phyloP scores from a whole-genome alignment of 2,329 filamentous ascomycete genomes.

The Pestalotiopsis fici region DNA sequence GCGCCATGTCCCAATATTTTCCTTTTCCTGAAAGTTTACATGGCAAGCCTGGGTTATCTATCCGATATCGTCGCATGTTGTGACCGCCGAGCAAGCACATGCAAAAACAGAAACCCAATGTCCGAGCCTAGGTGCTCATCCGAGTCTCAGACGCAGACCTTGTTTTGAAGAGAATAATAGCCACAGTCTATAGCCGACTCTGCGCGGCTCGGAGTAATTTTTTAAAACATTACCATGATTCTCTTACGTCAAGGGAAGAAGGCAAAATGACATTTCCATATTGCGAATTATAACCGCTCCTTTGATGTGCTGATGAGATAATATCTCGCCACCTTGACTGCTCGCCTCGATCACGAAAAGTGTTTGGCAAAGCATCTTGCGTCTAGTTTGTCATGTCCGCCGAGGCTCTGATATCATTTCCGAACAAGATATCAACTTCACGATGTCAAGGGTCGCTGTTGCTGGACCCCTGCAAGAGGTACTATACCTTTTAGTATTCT shows the following conservation, averaged over 20 bases:
- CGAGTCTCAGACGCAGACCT: not conserved
- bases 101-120: not conserved
- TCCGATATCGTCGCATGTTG: not conserved
- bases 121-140: not conserved
- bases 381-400: not conserved
- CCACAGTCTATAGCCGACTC: not conserved
- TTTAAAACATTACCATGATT: not conserved
- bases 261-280: no score
- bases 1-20: not conserved
- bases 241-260: not conserved
- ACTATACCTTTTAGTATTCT: not conserved
- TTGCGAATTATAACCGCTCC: no score
- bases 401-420: not conserved
- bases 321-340: not conserved
- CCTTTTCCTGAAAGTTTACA: not conserved
- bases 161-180: not conserved
- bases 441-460: not conserved
- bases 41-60: not conserved
- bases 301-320: not conserved
- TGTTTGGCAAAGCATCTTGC: not conserved
- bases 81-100: not conserved
- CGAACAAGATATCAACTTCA: not conserved
- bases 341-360: not conserved
- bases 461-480: not conserved
- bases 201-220: not conserved